A percentile compares a stretch with the other conserved stretches of the same genome.
phyloP scores from a whole-genome alignment of 2,329 filamentous ascomycete genomes.

The Penicillium occitanis region DNA sequence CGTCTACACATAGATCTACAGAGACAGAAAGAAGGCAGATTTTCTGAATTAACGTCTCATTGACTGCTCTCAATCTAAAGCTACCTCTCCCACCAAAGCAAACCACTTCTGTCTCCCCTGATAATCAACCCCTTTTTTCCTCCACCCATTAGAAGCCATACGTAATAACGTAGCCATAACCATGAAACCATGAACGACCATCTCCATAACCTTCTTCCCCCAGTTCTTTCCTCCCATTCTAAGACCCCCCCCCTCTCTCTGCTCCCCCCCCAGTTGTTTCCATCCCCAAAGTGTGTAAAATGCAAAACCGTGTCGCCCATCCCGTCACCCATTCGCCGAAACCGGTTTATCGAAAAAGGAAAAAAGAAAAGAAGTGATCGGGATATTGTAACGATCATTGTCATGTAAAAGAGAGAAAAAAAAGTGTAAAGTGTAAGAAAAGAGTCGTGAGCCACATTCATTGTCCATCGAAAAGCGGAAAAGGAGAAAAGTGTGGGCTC shows the following conservation, averaged over 20 bases:
- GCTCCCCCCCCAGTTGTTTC: background rate
- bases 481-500: background rate
- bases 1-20: background rate
- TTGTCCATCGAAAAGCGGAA: background rate
- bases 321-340: background rate
- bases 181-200: background rate
- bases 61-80: background rate
- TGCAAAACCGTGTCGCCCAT: background rate
- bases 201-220: background rate
- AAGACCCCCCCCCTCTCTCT: background rate
- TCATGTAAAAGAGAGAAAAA: background rate
- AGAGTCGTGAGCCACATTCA: background rate
- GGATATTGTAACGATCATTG: background rate
- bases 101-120: background rate
- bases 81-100: background rate
- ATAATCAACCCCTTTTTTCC: background rate
- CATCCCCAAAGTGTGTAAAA: background rate
- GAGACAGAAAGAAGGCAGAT: background rate
- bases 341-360: background rate
- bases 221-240: background rate
- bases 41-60: background rate
- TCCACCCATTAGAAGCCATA: slow-evolving; percentile 1
- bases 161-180: background rate
- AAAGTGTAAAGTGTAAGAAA: background rate
- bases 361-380: background rate